phyloP scores from a whole-genome alignment of 805 yeast genomes.

The Candida glaebosa region DNA sequence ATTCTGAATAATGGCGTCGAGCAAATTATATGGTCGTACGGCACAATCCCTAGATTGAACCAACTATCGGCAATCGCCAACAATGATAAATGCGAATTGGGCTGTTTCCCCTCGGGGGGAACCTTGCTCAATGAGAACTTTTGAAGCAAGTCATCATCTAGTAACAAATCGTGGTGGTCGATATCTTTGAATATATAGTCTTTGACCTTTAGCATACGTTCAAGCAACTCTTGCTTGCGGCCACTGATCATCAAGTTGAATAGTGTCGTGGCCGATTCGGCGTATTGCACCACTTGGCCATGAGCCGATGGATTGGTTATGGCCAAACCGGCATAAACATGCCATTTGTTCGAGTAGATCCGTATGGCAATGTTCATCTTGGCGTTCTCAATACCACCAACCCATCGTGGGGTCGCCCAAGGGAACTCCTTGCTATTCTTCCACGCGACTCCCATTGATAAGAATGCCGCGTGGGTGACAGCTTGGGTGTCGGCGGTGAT shows the following conservation, averaged over 20 bases:
- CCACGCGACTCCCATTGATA: slow-evolving; percentile 98
- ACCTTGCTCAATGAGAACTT: slow-evolving; percentile 72
- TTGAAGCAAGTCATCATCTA: slow-evolving; percentile 77
- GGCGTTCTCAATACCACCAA: slow-evolving; percentile 94
- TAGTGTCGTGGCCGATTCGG: slow-evolving; percentile 77
- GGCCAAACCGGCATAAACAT: slow-evolving; percentile 96
- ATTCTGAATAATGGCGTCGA: slow-evolving; percentile 91
- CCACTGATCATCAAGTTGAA: slow-evolving; percentile 80
- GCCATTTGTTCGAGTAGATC: slow-evolving; percentile 93
- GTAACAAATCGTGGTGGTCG: slow-evolving; percentile 53
- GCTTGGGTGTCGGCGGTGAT: slow-evolving; percentile 99
- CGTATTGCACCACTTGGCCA: slow-evolving; percentile 83
- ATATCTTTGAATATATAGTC: slow-evolving; percentile 73
- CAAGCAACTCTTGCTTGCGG: slow-evolving; percentile 51
- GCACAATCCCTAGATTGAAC: slow-evolving; percentile 79
- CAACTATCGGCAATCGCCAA: slow-evolving; percentile 93
- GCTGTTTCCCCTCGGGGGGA: slow-evolving; percentile 64
- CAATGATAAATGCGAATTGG: slow-evolving; percentile 86
- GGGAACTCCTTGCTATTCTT: slow-evolving; percentile 78
- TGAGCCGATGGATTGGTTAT: slow-evolving; percentile 95
- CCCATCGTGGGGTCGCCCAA: slow-evolving; percentile 83
- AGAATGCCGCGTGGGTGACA: slow-evolving; percentile 95
- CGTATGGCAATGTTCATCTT: slow-evolving; percentile 90
- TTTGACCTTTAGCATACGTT: slow-evolving; percentile 64
- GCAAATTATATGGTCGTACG: slow-evolving; percentile 95